These are phyloP conservation scores for Volvox carteri DNA, from an alignment of 163 green algal species.

Conservation along the genomic window DNA sequence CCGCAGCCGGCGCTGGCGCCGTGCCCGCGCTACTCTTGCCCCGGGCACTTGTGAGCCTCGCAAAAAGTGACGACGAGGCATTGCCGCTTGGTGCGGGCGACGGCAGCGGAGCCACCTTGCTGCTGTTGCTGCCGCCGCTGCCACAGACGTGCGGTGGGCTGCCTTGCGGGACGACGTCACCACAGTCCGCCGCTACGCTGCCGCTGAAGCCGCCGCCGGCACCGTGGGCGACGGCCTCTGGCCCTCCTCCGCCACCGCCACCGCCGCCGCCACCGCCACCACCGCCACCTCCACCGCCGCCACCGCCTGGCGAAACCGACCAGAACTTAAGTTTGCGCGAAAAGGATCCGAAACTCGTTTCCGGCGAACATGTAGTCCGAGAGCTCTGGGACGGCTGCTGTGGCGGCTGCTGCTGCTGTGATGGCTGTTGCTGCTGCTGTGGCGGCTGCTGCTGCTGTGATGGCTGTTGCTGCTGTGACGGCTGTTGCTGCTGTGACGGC, in stretches of 20 bases:
- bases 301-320: neutral
- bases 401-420: neutral
- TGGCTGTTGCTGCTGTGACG: neutral
- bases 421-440: neutral
- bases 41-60: neutral
- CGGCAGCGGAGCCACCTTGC: neutral
- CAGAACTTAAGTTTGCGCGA: constrained; percentile 53
- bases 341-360: constrained; percentile 18
- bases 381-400: neutral
- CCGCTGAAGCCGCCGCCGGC: neutral
- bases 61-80: neutral
- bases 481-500: neutral
- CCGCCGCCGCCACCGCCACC: neutral
- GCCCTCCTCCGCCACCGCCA: neutral
- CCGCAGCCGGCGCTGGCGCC: too few relatives aligned
- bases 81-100: neutral
- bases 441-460: neutral
- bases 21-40: neutral
- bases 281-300: neutral
- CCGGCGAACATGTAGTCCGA: neutral
- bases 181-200: neutral
- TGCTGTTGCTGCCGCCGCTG: neutral
- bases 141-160: neutral
- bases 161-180: neutral
- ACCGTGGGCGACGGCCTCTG: too few relatives aligned